phyloP scores from a whole-genome alignment of 495 filamentous ascomycete genomes.

The Cladorrhinum samala region DNA sequence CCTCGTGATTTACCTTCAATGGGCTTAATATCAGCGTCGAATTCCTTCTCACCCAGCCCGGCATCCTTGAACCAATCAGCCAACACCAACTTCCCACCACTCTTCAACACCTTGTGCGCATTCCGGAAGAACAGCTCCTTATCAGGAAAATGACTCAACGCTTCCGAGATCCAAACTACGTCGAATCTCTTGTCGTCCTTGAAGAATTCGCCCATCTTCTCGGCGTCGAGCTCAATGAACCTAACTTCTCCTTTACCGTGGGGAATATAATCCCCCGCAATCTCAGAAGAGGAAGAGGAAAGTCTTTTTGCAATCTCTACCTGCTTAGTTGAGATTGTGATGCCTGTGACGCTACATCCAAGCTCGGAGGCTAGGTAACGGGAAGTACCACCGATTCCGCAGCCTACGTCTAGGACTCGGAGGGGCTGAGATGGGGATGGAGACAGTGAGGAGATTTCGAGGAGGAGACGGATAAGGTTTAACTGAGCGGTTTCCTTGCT shows the following conservation, averaged over 20 bases:
- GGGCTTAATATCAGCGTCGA: conserved; percentile 46
- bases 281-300: conserved; percentile 22
- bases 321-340: conserved; percentile 52
- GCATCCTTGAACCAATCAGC: conserved; percentile 54
- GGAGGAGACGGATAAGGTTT: conserved; percentile 45
- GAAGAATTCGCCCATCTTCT: conserved; percentile 51
- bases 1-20: conserved; percentile 40
- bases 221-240: conserved; percentile 53
- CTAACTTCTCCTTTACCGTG: conserved; percentile 39
- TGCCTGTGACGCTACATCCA: conserved; percentile 45
- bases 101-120: conserved; percentile 34
- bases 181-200: conserved; percentile 35
- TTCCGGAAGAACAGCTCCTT: conserved; percentile 52
- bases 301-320: conserved; percentile 45
- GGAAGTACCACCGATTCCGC: conserved; percentile 51
- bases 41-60: conserved; percentile 33
- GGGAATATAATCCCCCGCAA: conserved; percentile 18
- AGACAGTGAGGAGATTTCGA: conserved; percentile 36
- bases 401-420: conserved; percentile 49
- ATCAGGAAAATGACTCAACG: conserved; percentile 51
- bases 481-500: conserved; percentile 48
- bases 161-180: conserved; percentile 54
- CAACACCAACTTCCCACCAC: conserved; percentile 43
- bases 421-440: background rate
- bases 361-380: conserved; percentile 44